phyloP scores from a whole-genome alignment of 1,139 yeast genomes.

The Hansenula lynferdii region DNA sequence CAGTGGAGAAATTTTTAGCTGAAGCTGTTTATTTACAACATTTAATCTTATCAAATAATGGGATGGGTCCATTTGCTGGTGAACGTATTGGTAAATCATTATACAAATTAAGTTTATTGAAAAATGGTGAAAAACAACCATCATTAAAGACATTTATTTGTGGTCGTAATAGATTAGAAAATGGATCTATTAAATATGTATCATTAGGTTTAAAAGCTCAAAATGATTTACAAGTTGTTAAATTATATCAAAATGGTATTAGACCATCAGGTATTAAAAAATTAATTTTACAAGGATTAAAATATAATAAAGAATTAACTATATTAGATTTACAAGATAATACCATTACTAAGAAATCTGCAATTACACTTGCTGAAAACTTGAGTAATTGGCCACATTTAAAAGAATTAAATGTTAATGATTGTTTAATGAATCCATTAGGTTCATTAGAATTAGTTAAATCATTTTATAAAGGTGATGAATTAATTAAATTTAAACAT shows the following conservation, averaged over 20 bases:
- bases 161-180: slow-evolving; percentile 94
- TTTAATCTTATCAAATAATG: slow-evolving; percentile 86
- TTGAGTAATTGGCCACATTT: slow-evolving; percentile 54
- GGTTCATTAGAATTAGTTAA: slow-evolving; percentile 60
- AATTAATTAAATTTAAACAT: slow-evolving; percentile 39
- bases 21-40: slow-evolving; percentile 79
- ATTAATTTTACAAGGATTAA: slow-evolving; percentile 69
- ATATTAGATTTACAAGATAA: slow-evolving; percentile 90
- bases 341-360: slow-evolving; percentile 85
- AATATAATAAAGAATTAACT: slow-evolving; percentile 52
- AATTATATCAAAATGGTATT: slow-evolving; percentile 92
- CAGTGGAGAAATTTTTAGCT: slow-evolving; percentile 72
- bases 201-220: slow-evolving; percentile 77
- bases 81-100: slow-evolving; percentile 87
- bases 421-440: slow-evolving; percentile 74
- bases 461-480: slow-evolving; percentile 36
- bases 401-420: slow-evolving; percentile 79
- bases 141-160: slow-evolving; percentile 80
- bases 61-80: slow-evolving; percentile 98
- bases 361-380: slow-evolving; percentile 61
- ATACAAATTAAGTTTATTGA: slow-evolving; percentile 63
- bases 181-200: slow-evolving; percentile 79
- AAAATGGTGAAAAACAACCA: slow-evolving; percentile 37
- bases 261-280: slow-evolving; percentile 88
- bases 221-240: slow-evolving; percentile 58